Base-by-base conservation (phyloP, 352 stramenopile genomes). In the Phytophthora macrochlamydospora region DNA sequence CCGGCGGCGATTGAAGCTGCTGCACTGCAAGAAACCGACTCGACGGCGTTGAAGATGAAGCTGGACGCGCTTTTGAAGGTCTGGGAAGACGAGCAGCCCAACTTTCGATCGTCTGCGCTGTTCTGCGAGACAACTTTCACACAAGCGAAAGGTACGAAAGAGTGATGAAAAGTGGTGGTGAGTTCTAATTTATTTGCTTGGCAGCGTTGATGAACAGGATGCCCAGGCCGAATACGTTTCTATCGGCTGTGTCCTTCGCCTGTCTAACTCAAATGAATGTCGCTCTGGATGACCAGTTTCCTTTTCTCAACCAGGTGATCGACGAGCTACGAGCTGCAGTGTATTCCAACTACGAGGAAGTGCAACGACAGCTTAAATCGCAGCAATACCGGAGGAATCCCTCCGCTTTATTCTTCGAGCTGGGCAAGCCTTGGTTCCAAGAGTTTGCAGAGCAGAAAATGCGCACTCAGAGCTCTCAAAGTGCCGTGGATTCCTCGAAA, bases 71-170 rank as follows among this genome's bases (percentile, higher is more conserved):
- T 92, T 54, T 62, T 92, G 18, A 65, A 79, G 14, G 70, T 76
- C 24, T 90, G 81, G 81, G 62, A 79, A 12, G 67, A 71, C 28
- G 78, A 87, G 50, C 73, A 85, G 51, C 43, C 51, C 5, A 67
- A 55, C 12, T 92, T 90, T 38, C 81, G 81, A n/a, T 92, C 83
- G 0, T 67, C 78, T 30, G 68, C 80, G 13, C 60, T 92, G 1
- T 90, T 88, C 53, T 88, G 78, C 14, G 83, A 92, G 58, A 75
- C 81, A 4, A 79, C 71, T 3, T 89, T 89, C 43, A 73, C 75
- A 2, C 80, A 89, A 24, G 79, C 79, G 1, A 87, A 85, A 81
- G 74, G 81, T 86, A n/a, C n/a, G 59, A 57, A 28, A 24, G 31
- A 38, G 32, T 7, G 44, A 32, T 52, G 33, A 14, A 24, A 35